A percentile compares a stretch with the other conserved stretches of the same genome.
These are phyloP conservation scores for Ascocoryne sarcoides DNA, from an alignment of 2,329 filamentous ascomycete species.

Conservation along the genomic window DNA sequence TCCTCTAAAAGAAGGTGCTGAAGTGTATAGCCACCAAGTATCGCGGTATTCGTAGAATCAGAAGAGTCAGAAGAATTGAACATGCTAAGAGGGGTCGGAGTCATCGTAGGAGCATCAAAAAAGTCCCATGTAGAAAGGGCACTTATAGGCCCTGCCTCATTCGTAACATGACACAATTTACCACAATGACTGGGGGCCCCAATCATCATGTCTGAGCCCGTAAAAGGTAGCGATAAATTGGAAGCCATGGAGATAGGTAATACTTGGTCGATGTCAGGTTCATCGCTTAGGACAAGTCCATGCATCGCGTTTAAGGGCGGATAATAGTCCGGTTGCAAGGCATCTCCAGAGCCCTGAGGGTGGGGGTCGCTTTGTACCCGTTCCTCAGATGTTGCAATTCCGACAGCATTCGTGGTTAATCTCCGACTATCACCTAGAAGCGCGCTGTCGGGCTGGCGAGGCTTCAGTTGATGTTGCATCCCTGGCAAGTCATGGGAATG, in stretches of 20 bases:
- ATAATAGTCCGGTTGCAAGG: not conserved
- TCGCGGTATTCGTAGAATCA: not conserved
- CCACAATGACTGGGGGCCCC: not conserved
- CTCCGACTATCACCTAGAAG: not conserved
- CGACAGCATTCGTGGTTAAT: not conserved
- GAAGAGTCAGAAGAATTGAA: not conserved
- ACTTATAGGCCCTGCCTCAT: not conserved
- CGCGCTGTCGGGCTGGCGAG: conserved; percentile 1
- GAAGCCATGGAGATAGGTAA: not conserved
- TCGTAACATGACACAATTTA: not conserved
- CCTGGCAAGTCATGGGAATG: not conserved
- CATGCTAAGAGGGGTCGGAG: not conserved
- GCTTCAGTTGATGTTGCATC: conserved; percentile 3
- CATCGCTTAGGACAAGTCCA: not conserved
- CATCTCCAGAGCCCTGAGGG: not conserved
- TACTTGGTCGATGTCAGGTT: not conserved
- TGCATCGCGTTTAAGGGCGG: not conserved
- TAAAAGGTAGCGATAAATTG: not conserved
- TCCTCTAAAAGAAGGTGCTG: not conserved
- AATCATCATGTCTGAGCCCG: not conserved
- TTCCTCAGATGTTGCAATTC: not conserved
- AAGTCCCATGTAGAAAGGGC: not conserved
- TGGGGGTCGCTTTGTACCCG: not conserved
- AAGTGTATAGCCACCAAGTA: not conserved
- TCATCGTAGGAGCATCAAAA: not conserved